Base-by-base conservation (phyloP, 108 stramenopile genomes). In the Fistulifera pelliculosa region DNA sequence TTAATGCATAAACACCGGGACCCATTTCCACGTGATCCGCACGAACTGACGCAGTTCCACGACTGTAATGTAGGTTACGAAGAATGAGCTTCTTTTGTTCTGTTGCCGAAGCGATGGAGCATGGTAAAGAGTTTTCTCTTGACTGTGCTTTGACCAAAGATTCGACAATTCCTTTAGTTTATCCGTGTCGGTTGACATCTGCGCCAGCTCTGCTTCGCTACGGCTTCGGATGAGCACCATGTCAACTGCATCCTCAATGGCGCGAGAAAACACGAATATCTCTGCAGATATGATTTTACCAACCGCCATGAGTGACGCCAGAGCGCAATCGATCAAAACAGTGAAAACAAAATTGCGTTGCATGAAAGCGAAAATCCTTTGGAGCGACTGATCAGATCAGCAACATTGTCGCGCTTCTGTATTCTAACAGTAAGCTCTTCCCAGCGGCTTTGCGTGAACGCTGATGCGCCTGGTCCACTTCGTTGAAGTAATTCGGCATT, bases 241-340 rank as follows among this genome's bases (percentile, higher is more conserved):
- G 57, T 92, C 85, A 7, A 92, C 77, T 10, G 82, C 78, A 69
- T 92, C 90, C 54, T 92, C 90, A 61, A 87, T 85, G 19, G 90
- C 90, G 21, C 90, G 55, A 17, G 77, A 71, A 53, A 85, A 92
- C 14, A 92, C 90, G 68, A 87, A 92, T 25, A 83, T 85, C 49
- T 92, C 90, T 16, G 84, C 71, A 5, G 86, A 60, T 8, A 75
- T 75, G 21, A 92, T 76, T 39, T 71, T 83, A 5, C 81, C 80
- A 15, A 69, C 63, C 0, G 90, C 83, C 48, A 92, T 70, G 10
- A 92, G 58, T 38, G 80, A 69, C 0, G 90, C 90, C 57, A 92
- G 59, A 5, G 90, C 86, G 57, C 85, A 87, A 60, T 92, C 90
- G n/a, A 92, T 77, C 22, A 92, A 50, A 4, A 73, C 90, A 7